Evolutionary conservation across 139 green algal species (phyloP), one percentile per base, ranked within the genome.

Genomic region (Gonium pectorale): DNA sequence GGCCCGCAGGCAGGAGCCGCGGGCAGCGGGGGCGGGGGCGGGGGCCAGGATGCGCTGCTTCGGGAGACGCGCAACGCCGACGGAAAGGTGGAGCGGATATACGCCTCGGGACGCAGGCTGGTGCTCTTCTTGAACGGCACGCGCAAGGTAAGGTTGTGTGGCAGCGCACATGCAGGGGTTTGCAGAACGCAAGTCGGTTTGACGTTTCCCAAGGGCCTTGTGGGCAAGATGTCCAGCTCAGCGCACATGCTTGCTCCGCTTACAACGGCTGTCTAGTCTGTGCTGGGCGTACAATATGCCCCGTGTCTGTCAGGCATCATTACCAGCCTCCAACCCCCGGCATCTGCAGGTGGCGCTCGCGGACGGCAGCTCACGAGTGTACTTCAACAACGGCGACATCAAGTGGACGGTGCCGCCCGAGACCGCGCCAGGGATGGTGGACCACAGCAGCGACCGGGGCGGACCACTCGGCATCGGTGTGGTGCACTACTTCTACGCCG

Each of bases 341-440:
- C 17, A 64, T 26, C 29, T 33, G 56, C 78, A 85, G 71, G 69
- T 78, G 8, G 54, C 40, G 22, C 31, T 86, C 29, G 72, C 87
- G 3, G 90, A 92, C 79, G 93, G 93, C 41, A 64, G 67, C 68
- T 77, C 46, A 9, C 66, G 89, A 21, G 91, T 98, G 0, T 75
- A 71, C 40, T 99, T 98, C 87, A 80, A 40, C 52, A 99, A 99
- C 69, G 94, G 95, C 7, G 97, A 99, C 84, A 79, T 97, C 26
- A 98, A 98, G 80, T 81, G 79, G 37, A 79, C 79, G 19, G 56
- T 86, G 67, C 83, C 89, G 9, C 69, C 59, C 37, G 52, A 52
- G 27, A 44, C 44, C 3, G 69, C 46, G n/a, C 41, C 68, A 1
- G 44, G n/a, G n/a, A n/a, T n/a, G n/a, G n/a, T n/a, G n/a, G n/a